phyloP scores from a whole-genome alignment of 2,329 filamentous ascomycete species.

The Verruconis gallopava region DNA sequence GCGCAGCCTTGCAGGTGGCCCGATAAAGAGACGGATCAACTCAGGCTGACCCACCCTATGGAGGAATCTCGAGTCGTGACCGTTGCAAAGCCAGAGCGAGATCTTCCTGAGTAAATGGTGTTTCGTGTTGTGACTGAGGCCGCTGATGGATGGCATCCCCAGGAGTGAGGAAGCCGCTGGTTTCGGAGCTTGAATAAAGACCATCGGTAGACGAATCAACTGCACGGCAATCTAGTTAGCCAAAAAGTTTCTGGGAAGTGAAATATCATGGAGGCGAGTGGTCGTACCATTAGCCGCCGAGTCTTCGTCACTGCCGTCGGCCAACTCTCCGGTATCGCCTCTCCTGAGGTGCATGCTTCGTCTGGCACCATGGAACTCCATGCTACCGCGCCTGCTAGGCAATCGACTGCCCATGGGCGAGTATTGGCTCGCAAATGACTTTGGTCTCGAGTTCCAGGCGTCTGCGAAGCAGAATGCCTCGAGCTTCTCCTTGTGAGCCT shows the following conservation, averaged over 20 bases:
- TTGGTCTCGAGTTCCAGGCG: slow-evolving; percentile 34
- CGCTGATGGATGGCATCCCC: slow-evolving; percentile 16
- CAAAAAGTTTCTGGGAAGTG: no score
- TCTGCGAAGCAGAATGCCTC: slow-evolving; percentile 35
- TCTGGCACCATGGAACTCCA: slow-evolving; percentile 15
- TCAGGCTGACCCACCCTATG: no score
- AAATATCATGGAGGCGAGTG: no score
- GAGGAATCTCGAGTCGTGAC: slow-evolving; percentile 24
- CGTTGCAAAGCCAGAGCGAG: slow-evolving; percentile 30
- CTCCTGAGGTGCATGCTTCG: slow-evolving; percentile 16
- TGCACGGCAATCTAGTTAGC: no score
- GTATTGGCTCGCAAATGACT: slow-evolving; percentile 32
- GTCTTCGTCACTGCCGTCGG: slow-evolving; percentile 33
- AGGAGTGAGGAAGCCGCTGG: neutral
- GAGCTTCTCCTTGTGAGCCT: slow-evolving; percentile 37
- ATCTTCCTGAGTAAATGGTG: slow-evolving; percentile 32
- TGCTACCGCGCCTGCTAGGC: slow-evolving; percentile 20
- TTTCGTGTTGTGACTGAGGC: slow-evolving; percentile 19
- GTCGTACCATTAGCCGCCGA: no score
- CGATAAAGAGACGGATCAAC: no score
- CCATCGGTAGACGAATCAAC: neutral
- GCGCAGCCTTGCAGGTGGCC: neutral
- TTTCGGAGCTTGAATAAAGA: neutral
- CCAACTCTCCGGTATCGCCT: slow-evolving; percentile 22
- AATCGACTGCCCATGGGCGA: slow-evolving; percentile 37